phyloP scores from a whole-genome alignment of 306 rosid genomes.

The Casuarina cunninghamiana region DNA sequence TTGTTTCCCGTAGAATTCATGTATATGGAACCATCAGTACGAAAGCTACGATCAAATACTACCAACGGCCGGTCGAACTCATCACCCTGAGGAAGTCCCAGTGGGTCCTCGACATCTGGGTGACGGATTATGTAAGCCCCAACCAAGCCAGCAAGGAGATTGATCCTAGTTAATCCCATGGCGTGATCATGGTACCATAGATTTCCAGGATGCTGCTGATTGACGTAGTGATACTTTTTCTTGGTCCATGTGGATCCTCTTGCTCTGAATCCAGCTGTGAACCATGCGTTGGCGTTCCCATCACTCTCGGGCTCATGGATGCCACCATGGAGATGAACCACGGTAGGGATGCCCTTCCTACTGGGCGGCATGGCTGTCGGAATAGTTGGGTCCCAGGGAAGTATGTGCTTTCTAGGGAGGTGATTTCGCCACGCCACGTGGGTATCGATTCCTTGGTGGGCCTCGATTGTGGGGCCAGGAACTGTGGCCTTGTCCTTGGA shows the following conservation, averaged over 20 bases:
- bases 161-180: constrained; percentile 50
- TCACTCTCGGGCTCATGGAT: constrained; percentile 46
- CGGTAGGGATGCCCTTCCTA: constrained; percentile 43
- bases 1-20: constrained; percentile 49
- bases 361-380: constrained; percentile 35
- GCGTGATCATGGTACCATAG: constrained; percentile 65
- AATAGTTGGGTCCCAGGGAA: constrained; percentile 55
- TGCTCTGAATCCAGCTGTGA: constrained; percentile 28
- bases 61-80: constrained; percentile 44
- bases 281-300: constrained; percentile 46
- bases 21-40: constrained; percentile 40
- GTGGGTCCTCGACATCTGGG: constrained; percentile 31
- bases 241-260: constrained; percentile 42
- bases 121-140: constrained; percentile 47
- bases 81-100: constrained; percentile 30
- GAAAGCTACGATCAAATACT: constrained; percentile 46
- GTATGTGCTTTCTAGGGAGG: constrained; percentile 47
- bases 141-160: constrained; percentile 40
- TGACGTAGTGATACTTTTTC: constrained; percentile 33
- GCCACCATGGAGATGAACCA: constrained; percentile 53
- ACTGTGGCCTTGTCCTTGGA: constrained; percentile 35
- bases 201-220: constrained; percentile 50
- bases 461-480: constrained; percentile 60
- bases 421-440: constrained; percentile 47
- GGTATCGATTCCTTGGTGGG: constrained; percentile 38